phyloP scores from a whole-genome alignment of 768 basidiomycete genomes.

The Krasilnikovozyma curviuscula region DNA sequence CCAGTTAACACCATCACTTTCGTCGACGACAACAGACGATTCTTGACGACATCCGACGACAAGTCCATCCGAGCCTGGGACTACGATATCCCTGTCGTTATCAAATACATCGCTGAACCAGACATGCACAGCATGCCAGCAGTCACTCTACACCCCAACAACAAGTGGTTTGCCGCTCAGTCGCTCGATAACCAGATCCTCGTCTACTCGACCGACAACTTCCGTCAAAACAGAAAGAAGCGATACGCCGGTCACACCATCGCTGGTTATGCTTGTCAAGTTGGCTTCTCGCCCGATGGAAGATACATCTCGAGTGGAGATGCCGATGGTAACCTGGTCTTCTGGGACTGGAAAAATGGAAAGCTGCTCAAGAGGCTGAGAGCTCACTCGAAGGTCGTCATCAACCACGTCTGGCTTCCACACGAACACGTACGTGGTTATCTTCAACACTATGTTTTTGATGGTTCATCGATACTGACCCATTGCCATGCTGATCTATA shows the following conservation, averaged over 20 bases:
- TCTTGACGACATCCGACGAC: conserved; percentile 96
- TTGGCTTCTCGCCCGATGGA: conserved; percentile 94
- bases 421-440: conserved; percentile 69
- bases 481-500: conserved; percentile 4
- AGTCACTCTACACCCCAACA: conserved; percentile 82
- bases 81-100: conserved; percentile 96
- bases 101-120: conserved; percentile 98
- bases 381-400: conserved; percentile 89
- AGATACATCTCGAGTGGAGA: conserved; percentile 97
- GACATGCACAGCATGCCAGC: conserved; percentile 99
- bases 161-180: conserved; percentile 93
- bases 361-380: conserved; percentile 75
- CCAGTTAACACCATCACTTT: conserved; percentile 98
- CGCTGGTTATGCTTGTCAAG: conserved; percentile 90
- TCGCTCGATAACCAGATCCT: conserved; percentile 97
- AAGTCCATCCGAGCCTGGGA: conserved; percentile 99
- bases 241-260: conserved; percentile 92
- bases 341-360: conserved; percentile 99
- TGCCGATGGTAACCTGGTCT: conserved; percentile 80
- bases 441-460: neutral
- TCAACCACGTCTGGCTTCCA: conserved; percentile 92
- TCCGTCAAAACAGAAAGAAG: conserved; percentile 97
- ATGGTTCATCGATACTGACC: neutral
- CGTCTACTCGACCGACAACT: conserved; percentile 91
- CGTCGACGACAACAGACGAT: conserved; percentile 91